Evolutionary conservation across 2,329 filamentous ascomycete genomes (phyloP), one percentile per base, ranked within the genome.

Genomic region (Basipetospora chlamydospora): DNA sequence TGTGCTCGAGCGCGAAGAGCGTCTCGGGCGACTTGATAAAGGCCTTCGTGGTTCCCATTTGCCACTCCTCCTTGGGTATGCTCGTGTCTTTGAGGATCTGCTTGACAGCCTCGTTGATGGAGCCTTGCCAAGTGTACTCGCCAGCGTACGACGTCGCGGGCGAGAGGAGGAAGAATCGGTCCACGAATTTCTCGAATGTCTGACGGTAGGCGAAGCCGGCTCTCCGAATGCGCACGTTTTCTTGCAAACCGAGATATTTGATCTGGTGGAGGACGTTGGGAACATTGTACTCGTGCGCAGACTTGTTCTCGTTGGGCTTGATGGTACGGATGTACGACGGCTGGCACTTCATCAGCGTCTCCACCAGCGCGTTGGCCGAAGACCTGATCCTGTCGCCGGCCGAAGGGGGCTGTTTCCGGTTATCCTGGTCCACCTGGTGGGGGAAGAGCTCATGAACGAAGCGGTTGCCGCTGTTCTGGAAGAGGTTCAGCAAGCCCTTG

Each of bases 271-370:
- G 68, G 15, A 98, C 90, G 48, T 96, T 96, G 21, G 77, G 76
- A 15, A 73, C 70, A 48, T 94, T 95, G 58, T 94, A 98, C 54
- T 98, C 90, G 9, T 76, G 78, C 0, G 86, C 80, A 3, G 87
- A 94, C 58, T 96, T 98, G 64, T 95, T 96, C 59, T 98, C 90
- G 63, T 98, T 98, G 2, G 90, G 90, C 60, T 98, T 98, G 63
- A 98, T 96, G 1, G 90, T 98, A 54, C 90, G 84, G 49, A 98
- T 98, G 53, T 98, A 98, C 3, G 87, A 95, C 2, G 90, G 90
- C 47, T 90, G 84, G 39, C 86, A 88, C 60, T 95, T 93, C 87
- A 95, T 96, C 49, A 98, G 59, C 1, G 90, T 96, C 1, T 87
- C 77, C 1, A 98, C 90, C 15, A 98, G 69, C 30, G 92, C 86